Base-by-base conservation (phyloP, 768 basidiomycete genomes). In the Daedaleopsis nitida region DNA sequence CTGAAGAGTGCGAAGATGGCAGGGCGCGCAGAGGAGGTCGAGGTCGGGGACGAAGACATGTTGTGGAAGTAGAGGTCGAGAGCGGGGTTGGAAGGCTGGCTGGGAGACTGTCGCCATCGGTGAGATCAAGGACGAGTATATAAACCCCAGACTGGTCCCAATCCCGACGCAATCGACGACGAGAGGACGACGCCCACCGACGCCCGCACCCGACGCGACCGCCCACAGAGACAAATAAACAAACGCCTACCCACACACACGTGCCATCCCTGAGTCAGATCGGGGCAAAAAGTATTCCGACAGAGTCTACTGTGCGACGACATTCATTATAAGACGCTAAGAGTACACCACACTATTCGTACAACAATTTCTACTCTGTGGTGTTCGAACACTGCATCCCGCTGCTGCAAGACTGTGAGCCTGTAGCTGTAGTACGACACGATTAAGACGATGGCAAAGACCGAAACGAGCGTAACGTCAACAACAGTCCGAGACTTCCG, bases 1-100 rank as follows among this genome's bases (percentile, higher is more conserved):
- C 48, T 32, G 51, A 57, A 57, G 37, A 57, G 50, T 17, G 55
- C 55, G 60, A 62, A 56, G 60, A 61, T 17, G 35, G 55, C 52
- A 16, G 54, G 55, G 52, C 59, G 59, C 4, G 27, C 7, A 7
- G 27, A 32, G 27, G 27, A 32, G 27, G 27, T n/a, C 4, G 59
- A 24, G 47, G 34, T 38, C 9, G 58, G 48, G 53, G 53, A 35
- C 9, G 58, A 54, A 47, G 53, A 35, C 13, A n/a, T n/a, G n/a
- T n/a, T n/a, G 60, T 56, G 44, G 59, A 21, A 11, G 19, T 23
- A 32, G 47, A 34, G 54, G 48, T 42, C 38, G 60, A 47, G 54
- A 52, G 44, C n/a, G 47, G 13, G 45, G n/a, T n/a, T n/a, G n/a
- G n/a, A n/a, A 27, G 11, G n/a, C 23, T 48, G 17, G 19, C n/a